A percentile compares a stretch with the other conserved stretches of the same genome.
Evolutionary conservation across 1,284 basidiomycete species (phyloP).

Genomic region (Malassezia yamatoensis): DNA sequence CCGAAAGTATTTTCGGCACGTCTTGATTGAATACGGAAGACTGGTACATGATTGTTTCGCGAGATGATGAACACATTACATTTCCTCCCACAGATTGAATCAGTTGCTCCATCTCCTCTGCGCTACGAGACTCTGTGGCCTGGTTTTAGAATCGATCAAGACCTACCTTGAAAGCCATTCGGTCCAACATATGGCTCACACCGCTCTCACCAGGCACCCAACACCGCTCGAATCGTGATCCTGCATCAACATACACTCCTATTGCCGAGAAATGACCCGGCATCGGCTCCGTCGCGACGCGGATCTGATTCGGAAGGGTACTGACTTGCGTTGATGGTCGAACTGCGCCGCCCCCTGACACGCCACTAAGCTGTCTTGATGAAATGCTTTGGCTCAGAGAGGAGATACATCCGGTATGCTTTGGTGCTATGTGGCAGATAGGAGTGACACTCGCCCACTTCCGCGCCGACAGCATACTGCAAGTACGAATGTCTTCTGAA

Average conservation of each 20-base stretch:
- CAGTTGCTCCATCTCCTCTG: slow-evolving; percentile 66
- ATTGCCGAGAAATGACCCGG: slow-evolving; percentile 91
- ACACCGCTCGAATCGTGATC: slow-evolving; percentile 76
- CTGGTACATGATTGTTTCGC: slow-evolving; percentile 97
- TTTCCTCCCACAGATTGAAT: slow-evolving; percentile 83
- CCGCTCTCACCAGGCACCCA: slow-evolving; percentile 58
- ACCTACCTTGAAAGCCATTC: slow-evolving; percentile 86
- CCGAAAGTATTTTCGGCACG: slow-evolving; percentile 68
- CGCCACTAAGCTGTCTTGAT: background rate
- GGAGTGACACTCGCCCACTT: background rate
- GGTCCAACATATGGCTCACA: slow-evolving; percentile 80
- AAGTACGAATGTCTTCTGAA: no score
- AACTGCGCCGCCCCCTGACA: background rate
- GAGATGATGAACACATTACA: slow-evolving; percentile 77
- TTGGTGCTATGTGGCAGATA: background rate
- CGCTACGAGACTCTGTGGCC: slow-evolving; percentile 52
- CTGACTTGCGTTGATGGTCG: slow-evolving; percentile 53
- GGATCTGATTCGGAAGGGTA: slow-evolving; percentile 78
- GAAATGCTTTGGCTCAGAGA: background rate
- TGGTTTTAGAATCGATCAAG: slow-evolving; percentile 18
- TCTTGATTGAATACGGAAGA: slow-evolving; percentile 82
- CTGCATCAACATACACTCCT: slow-evolving; percentile 86
- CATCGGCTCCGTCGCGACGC: slow-evolving; percentile 79
- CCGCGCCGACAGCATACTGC: background rate
- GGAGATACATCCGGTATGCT: no score